Evolutionary conservation across 495 filamentous ascomycete genomes (phyloP).

Genomic region (Pseudevernia furfuracea): DNA sequence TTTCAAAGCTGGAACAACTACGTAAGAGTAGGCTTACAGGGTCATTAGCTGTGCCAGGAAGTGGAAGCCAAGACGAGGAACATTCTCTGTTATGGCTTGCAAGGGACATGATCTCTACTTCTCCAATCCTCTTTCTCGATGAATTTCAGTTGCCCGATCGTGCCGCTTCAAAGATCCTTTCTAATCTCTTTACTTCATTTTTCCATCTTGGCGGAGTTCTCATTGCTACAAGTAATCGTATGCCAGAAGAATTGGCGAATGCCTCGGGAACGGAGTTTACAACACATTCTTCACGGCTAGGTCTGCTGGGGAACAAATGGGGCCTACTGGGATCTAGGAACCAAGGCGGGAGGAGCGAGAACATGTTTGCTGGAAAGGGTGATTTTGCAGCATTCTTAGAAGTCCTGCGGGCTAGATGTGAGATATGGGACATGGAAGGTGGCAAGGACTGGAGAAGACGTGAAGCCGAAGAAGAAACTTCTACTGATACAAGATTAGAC

Average conservation of each 20-base stretch:
- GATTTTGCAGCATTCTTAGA: constrained; percentile 63
- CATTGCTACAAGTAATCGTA: constrained; percentile 63
- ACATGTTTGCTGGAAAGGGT: constrained; percentile 43
- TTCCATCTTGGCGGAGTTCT: constrained; percentile 68
- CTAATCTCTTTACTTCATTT: constrained; percentile 61
- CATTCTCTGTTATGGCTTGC: constrained; percentile 59
- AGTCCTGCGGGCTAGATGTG: constrained; percentile 57
- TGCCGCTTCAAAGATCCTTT: constrained; percentile 60
- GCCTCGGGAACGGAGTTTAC: constrained; percentile 55
- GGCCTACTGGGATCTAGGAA: constrained; percentile 33
- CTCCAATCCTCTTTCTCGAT: constrained; percentile 64
- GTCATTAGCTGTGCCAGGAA: constrained; percentile 3
- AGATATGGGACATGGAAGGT: constrained; percentile 66
- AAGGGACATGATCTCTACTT: constrained; percentile 55
- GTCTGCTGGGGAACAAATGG: constrained; percentile 41
- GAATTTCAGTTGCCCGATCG: constrained; percentile 69
- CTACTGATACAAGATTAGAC: constrained; percentile 11
- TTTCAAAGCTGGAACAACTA: constrained; percentile 54
- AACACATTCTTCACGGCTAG: constrained; percentile 38
- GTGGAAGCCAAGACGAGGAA: constrained; percentile 37
- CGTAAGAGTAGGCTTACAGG: constrained; percentile 35
- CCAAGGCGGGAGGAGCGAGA: constrained; percentile 30
- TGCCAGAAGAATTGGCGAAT: constrained; percentile 65
- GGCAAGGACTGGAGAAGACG: constrained; percentile 55
- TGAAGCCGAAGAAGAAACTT: constrained; percentile 30